Evolutionary conservation across 2,329 filamentous ascomycete genomes (phyloP).

Genomic region (Penicillium sp.): DNA sequence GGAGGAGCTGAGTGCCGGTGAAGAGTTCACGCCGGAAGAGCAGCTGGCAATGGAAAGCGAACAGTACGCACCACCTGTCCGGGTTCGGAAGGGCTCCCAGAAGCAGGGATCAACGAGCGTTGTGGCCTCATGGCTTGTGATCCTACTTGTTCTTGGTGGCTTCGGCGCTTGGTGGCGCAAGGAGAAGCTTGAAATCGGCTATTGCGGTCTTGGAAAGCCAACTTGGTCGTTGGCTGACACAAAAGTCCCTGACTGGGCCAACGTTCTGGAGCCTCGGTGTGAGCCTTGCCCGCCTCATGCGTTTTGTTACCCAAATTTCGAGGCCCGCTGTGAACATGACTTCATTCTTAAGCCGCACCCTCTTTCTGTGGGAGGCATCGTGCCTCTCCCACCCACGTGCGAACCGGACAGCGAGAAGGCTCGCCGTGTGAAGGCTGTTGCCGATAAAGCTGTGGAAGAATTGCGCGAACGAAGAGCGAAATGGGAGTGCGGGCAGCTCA

Average conservation of each 20-base stretch:
- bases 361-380: slow-evolving; percentile 68
- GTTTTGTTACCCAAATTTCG: slow-evolving; percentile 73
- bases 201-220: slow-evolving; percentile 75
- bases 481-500: slow-evolving; percentile 78
- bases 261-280: slow-evolving; percentile 69
- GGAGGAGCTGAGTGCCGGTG: slow-evolving; percentile 58
- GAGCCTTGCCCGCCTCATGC: slow-evolving; percentile 88
- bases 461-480: slow-evolving; percentile 78
- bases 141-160: slow-evolving; percentile 62
- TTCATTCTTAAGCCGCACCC: slow-evolving; percentile 83
- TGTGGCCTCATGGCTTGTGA: slow-evolving; percentile 64
- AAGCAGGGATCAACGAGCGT: slow-evolving; percentile 47
- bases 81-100: slow-evolving; percentile 20
- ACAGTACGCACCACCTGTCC: slow-evolving; percentile 37
- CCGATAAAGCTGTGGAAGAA: slow-evolving; percentile 79
- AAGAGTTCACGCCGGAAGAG: slow-evolving; percentile 92
- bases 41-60: slow-evolving; percentile 73
- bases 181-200: slow-evolving; percentile 93
- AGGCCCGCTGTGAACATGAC: slow-evolving; percentile 74
- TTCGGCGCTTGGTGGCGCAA: slow-evolving; percentile 82
- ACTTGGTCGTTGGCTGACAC: slow-evolving; percentile 55
- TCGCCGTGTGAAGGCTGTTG: slow-evolving; percentile 76
- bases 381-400: slow-evolving; percentile 85
- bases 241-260: slow-evolving; percentile 66
- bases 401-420: slow-evolving; percentile 93